Evolutionary conservation across 2,329 filamentous ascomycete species (phyloP).

Genomic region (Alternaria gansuensis): DNA sequence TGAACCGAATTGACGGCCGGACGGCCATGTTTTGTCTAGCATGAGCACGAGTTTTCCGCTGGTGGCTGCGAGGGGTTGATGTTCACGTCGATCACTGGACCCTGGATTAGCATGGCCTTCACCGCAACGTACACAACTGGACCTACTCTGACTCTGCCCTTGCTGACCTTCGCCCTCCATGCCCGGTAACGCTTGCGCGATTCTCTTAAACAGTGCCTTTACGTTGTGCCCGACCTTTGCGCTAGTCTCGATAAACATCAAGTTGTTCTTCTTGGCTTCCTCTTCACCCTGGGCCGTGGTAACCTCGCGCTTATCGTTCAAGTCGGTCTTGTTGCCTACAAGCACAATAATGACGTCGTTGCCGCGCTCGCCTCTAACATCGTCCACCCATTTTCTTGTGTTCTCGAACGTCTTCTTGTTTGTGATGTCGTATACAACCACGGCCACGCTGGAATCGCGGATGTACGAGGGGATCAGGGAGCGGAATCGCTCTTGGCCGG

Average conservation of each 20-base stretch:
- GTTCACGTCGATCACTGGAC: slow-evolving; percentile 89
- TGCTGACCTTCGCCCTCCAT: slow-evolving; percentile 92
- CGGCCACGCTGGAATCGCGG: slow-evolving; percentile 95
- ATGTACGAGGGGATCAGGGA: slow-evolving; percentile 98
- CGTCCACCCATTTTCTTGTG: slow-evolving; percentile 99
- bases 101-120: slow-evolving; percentile 21
- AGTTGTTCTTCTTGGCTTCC: slow-evolving; percentile 95
- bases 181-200: slow-evolving; percentile 95
- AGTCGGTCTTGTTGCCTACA: slow-evolving; percentile 98
- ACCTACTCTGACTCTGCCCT: slow-evolving; percentile 81
- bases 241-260: slow-evolving; percentile 99
- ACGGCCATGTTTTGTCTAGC: slow-evolving; percentile 34
- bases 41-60: slow-evolving; percentile 62
- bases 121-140: not conserved
- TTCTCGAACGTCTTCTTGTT: slow-evolving; percentile 98
- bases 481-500: slow-evolving; percentile 96
- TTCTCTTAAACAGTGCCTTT: slow-evolving; percentile 95
- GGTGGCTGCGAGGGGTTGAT: slow-evolving; percentile 74
- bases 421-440: slow-evolving; percentile 98
- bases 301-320: slow-evolving; percentile 98
- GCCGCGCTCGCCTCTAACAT: slow-evolving; percentile 93
- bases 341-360: slow-evolving; percentile 99
- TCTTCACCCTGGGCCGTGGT: slow-evolving; percentile 96
- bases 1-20: slow-evolving; percentile 24
- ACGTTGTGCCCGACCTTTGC: slow-evolving; percentile 98